phyloP scores from a whole-genome alignment of 768 basidiomycete species.

The Xerocomus brunneocitrinus region DNA sequence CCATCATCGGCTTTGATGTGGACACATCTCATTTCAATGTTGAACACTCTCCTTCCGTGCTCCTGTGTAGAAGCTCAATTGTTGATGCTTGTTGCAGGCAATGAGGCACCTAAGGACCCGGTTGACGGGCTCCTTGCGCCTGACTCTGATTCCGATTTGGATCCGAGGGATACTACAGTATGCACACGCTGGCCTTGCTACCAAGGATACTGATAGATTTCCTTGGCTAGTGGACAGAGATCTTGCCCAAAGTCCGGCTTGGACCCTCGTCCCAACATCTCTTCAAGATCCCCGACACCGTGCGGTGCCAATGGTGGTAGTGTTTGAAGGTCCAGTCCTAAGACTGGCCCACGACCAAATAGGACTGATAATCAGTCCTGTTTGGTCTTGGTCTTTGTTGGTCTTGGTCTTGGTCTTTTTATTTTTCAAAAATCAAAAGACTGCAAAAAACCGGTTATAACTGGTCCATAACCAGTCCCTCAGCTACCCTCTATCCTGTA shows the following conservation, averaged over 20 bases:
- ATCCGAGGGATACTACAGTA: conserved; percentile 51
- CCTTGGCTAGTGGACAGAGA: conserved; percentile 62
- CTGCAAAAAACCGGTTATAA: too few relatives aligned
- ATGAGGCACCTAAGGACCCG: conserved; percentile 81
- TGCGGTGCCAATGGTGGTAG: too few relatives aligned
- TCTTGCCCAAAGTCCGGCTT: conserved; percentile 71
- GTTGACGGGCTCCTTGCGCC: conserved; percentile 57
- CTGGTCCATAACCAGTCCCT: too few relatives aligned
- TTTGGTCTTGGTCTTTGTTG: too few relatives aligned
- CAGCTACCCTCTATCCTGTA: too few relatives aligned
- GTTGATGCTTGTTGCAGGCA: conserved; percentile 49
- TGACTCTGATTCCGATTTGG: conserved; percentile 39
- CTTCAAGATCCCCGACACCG: conserved; percentile 64
- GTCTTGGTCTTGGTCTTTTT: too few relatives aligned
- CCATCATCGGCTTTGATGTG: conserved; percentile 79
- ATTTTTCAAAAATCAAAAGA: too few relatives aligned
- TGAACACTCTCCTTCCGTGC: conserved; percentile 20
- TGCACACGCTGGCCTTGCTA: conserved; percentile 16
- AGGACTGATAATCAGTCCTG: too few relatives aligned
- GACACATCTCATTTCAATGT: conserved; percentile 96
- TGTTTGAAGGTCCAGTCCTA: too few relatives aligned
- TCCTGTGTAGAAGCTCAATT: not conserved
- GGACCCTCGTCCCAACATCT: conserved; percentile 87
- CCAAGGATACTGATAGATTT: not conserved
- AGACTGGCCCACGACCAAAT: too few relatives aligned